Evolutionary conservation across 2,329 filamentous ascomycete species (phyloP), one percentile per base, ranked within the genome.

Genomic region (Fusarium protoensiforme): DNA sequence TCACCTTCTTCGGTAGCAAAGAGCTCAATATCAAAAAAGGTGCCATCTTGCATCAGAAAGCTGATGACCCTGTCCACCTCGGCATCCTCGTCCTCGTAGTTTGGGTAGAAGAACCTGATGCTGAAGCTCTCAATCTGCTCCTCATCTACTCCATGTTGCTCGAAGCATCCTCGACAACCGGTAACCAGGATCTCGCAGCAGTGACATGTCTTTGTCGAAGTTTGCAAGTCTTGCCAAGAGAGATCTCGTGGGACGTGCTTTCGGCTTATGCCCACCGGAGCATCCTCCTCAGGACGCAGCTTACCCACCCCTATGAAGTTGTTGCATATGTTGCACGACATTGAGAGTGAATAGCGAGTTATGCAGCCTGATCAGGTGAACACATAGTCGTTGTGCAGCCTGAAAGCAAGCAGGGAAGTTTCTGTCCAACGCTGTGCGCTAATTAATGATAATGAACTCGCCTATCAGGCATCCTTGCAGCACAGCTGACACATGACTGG

Each of bases 21-120:
- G 0, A 67, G 4, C 2, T 67, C 46, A 13, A 67, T 29, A 18
- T 67, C 59, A 29, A 67, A 67, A 41, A 38, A 67, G 4, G 38
- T 18, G 1, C 51, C 59, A 16, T 67, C 33, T 9, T 63, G 62
- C n/a, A 63, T 3, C 2, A 27, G 24, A 22, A 67, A 57, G 7
- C 29, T 39, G 9, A 63, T 5, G 7, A 29, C 36, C 35, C 56
- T 63, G 46, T 63, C 60, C 16, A 54, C 33, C 13, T 63, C 60
- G 4, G n/a, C 60, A 5, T 38, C 20, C 22, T 63, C 46, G 5
- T 46, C 33, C 35, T 63, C 46, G 13, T 53, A 53, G 14, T 38
- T 54, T 5, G 46, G 60, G 8, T 56, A 63, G 35, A 54, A 54
- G 27, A 63, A 56, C 20, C 60, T 36, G 11, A 63, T 10, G 14